Conservation (phyloP, 2,329 filamentous ascomycete species). For the Cercospora zeina region DNA sequence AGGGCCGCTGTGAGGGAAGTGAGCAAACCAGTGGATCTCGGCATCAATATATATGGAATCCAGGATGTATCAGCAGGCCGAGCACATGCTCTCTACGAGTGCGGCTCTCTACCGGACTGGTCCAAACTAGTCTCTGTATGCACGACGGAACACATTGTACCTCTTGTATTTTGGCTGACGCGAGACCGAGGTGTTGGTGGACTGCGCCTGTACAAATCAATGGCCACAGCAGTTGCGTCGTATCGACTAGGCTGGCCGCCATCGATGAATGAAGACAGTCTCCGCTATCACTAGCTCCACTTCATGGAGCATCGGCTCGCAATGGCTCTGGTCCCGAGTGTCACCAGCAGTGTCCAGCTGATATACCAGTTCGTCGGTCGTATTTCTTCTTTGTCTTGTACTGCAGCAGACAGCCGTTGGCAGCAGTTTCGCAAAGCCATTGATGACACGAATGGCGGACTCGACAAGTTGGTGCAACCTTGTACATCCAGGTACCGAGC, state of each 20-base stretch:
- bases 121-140: not conserved
- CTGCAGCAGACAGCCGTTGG: constrained; percentile 3
- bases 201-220: not conserved
- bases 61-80: not conserved
- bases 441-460: not conserved
- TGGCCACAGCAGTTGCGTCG: not conserved
- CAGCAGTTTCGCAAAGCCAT: not conserved
- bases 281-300: not conserved
- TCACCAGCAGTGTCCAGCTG: not conserved
- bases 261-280: not conserved
- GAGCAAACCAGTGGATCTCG: not conserved
- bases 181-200: not conserved
- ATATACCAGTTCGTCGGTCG: not conserved
- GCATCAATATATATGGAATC: not conserved
- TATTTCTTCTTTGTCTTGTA: not conserved
- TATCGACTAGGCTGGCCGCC: not conserved
- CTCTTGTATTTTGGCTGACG: constrained; percentile 10
- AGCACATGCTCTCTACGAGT: not conserved
- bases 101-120: not conserved
- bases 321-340: not conserved
- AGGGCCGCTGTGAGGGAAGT: not conserved
- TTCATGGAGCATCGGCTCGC: not conserved
- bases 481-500: not conserved
- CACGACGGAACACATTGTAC: not conserved
- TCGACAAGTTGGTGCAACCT: not conserved